These are phyloP conservation scores for Fusarium sp. DNA, from an alignment of 2,329 filamentous ascomycete species.

Conservation along the genomic window DNA sequence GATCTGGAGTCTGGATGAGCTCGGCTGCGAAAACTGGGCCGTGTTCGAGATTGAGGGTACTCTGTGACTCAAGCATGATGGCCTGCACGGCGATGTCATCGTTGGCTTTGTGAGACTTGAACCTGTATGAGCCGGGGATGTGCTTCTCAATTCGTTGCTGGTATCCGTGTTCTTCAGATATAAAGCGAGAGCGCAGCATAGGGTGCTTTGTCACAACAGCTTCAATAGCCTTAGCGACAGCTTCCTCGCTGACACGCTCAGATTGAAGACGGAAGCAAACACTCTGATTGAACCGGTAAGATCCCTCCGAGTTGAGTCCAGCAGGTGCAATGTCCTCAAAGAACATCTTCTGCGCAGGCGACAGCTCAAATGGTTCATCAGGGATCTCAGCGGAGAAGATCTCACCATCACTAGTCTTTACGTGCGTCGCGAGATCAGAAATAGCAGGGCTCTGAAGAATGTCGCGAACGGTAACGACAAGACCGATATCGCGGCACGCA, in stretches of 20 bases:
- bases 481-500: not conserved
- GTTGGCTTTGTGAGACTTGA: not conserved
- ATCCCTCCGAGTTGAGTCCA: not conserved
- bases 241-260: fast-evolving
- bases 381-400: not conserved
- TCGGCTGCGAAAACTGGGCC: not conserved
- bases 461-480: not conserved
- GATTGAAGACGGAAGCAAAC: not conserved
- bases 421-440: not conserved
- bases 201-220: not conserved
- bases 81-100: not conserved
- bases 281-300: not conserved
- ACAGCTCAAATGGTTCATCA: not conserved
- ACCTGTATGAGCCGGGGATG: not conserved
- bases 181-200: not conserved
- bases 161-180: not conserved
- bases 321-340: not conserved
- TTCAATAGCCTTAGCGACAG: not conserved
- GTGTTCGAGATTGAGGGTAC: not conserved
- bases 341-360: not conserved
- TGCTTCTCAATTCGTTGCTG: not conserved
- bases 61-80: not conserved
- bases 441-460: not conserved
- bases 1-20: not conserved
- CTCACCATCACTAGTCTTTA: not conserved